Base-by-base conservation (phyloP, 768 basidiomycete genomes). In the Pholiota molesta region DNA sequence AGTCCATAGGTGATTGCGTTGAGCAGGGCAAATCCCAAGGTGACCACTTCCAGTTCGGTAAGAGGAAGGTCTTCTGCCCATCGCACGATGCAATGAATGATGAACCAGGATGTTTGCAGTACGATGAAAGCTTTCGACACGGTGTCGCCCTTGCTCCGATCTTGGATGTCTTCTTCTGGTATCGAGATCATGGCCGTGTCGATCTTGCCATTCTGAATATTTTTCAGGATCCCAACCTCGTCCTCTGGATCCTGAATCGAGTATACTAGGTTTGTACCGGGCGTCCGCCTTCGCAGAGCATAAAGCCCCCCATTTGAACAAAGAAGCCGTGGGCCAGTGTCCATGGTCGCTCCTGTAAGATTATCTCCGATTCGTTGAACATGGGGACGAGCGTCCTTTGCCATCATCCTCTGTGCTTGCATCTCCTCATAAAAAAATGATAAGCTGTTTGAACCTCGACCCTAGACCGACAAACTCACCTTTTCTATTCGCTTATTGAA, bases 21-120 rank as follows among this genome's bases (percentile, higher is more conserved):
- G 35, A 77, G 64, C 3, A 69, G 40, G 9, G 71, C 74, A 40
- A 74, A 74, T 1, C 72, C 75, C 29, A 77, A 28, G 1, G 79
- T 79, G n/a, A 71, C 64, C 19, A 77, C 60, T 59, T 80, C 76
- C 9, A 79, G 70, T 26, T 74, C 68, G 3, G 74, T 75, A 21
- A 75, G 35, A 8, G 72, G 65, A 4, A 79, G 69, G 10, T 60
- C 26, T 39, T 68, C 56, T 3, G 17, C 35, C 28, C 54, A 21
- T 5, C 77, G 72, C 1, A 69, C 62, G 9, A 73, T 63, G 56
- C 69, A 69, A 40, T 75, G 71, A 21, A 68, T 33, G 55, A 68
- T 55, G 62, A 79, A 79, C 76, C 77, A 79, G 0, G 62, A 28
- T 10, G 72, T 68, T 57, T 80, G 78, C 2, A 69, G 14, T 6